phyloP scores from a whole-genome alignment of 2,329 filamentous ascomycete genomes.

The Alternaria sp. region DNA sequence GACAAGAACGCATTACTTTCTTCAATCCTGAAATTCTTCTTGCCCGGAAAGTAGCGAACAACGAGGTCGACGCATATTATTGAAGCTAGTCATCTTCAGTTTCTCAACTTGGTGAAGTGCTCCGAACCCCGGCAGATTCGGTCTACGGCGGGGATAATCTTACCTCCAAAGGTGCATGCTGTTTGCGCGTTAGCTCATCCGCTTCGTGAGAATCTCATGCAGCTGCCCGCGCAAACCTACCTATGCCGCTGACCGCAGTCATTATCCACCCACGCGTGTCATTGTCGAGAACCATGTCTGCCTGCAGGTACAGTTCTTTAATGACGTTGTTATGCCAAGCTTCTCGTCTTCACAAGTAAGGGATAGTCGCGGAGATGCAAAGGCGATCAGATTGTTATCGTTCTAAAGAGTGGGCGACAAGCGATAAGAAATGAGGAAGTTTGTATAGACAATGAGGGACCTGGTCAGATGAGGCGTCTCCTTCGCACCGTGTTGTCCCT shows the following conservation, averaged over 20 bases:
- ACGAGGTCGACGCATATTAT: slow-evolving; percentile 88
- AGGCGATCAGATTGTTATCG: slow-evolving; percentile 1
- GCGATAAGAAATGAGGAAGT: slow-evolving; percentile 11
- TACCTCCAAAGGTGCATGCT: slow-evolving; percentile 53
- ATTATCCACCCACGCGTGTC: slow-evolving; percentile 95
- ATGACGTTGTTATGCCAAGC: slow-evolving; percentile 34
- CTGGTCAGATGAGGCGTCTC: slow-evolving; percentile 19
- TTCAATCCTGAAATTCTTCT: slow-evolving; percentile 82
- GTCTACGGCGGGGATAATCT: slow-evolving; percentile 1
- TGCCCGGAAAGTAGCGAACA: slow-evolving; percentile 74
- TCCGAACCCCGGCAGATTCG: neutral
- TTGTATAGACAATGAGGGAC: slow-evolving; percentile 13
- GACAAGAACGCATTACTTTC: slow-evolving; percentile 90
- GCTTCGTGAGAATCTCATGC: neutral
- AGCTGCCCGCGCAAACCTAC: slow-evolving; percentile 52
- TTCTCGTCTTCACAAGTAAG: slow-evolving; percentile 3
- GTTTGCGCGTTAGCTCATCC: slow-evolving; percentile 26
- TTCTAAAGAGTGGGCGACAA: slow-evolving; percentile 2
- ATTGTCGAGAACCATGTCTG: slow-evolving; percentile 50
- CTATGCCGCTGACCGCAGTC: slow-evolving; percentile 80
- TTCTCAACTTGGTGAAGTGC: slow-evolving; percentile 14
- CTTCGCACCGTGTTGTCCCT: slow-evolving; percentile 30
- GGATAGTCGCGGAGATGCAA: slow-evolving; percentile 8
- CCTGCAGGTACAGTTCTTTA: slow-evolving; percentile 22
- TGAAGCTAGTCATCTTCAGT: slow-evolving; percentile 63